A percentile compares a stretch with the other conserved stretches of the same genome.
phyloP scores from a whole-genome alignment of 2,329 filamentous ascomycete genomes.

The Colletotrichum falcatum region DNA sequence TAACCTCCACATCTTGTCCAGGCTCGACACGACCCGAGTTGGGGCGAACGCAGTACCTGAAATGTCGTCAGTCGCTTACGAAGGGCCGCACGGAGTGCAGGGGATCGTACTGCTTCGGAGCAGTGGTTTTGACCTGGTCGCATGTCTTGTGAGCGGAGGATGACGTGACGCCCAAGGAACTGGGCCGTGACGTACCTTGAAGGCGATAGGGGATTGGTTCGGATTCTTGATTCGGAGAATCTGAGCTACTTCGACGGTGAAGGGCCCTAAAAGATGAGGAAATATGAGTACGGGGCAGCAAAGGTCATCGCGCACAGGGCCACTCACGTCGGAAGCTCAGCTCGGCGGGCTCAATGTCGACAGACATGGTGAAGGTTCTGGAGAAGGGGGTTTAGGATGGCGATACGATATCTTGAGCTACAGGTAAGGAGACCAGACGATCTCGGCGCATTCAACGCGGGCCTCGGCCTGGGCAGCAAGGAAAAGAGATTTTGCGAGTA shows the following conservation, averaged over 20 bases:
- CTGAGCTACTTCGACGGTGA: slow-evolving; percentile 74
- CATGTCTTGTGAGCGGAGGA: slow-evolving; percentile 32
- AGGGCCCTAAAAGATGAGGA: slow-evolving; percentile 64
- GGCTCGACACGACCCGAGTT: slow-evolving; percentile 97
- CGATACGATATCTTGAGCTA: slow-evolving; percentile 23
- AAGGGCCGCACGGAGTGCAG: slow-evolving; percentile 42
- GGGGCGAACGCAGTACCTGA: slow-evolving; percentile 95
- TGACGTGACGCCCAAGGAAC: slow-evolving; percentile 15
- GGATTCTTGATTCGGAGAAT: slow-evolving; percentile 74
- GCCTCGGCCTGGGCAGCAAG: slow-evolving; percentile 13
- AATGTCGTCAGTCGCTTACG: slow-evolving; percentile 43
- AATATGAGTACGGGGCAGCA: slow-evolving; percentile 32
- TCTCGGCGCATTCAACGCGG: slow-evolving; percentile 32
- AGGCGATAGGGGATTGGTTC: slow-evolving; percentile 72
- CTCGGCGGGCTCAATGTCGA: slow-evolving; percentile 92
- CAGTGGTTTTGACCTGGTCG: slow-evolving; percentile 94
- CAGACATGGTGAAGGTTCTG: slow-evolving; percentile 78
- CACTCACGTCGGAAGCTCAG: slow-evolving; percentile 93
- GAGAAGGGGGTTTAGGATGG: slow-evolving; percentile 40
- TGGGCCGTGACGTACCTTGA: slow-evolving; percentile 67
- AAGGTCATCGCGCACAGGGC: slow-evolving; percentile 16
- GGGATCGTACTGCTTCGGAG: slow-evolving; percentile 90
- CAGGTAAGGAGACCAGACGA: slow-evolving; percentile 36
- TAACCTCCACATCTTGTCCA: slow-evolving; percentile 89
- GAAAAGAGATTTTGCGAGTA: slow-evolving; percentile 24